Evolutionary conservation across 2,329 filamentous ascomycete genomes (phyloP).

Genomic region (Phoma herbarum): DNA sequence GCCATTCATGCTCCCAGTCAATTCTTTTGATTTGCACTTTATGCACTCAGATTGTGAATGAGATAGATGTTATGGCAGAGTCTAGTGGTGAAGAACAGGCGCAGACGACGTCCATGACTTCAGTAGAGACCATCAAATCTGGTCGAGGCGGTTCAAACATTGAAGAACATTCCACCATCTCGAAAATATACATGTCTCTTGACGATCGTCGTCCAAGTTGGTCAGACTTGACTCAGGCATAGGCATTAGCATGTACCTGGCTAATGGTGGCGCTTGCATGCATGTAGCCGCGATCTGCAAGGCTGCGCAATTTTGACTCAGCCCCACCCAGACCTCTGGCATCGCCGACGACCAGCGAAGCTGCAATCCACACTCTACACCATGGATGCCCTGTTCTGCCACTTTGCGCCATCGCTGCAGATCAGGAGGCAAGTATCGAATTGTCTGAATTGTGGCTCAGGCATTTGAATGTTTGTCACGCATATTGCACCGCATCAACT

Average conservation of each 20-base stretch:
- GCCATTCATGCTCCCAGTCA: not conserved
- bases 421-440: not conserved
- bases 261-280: conserved; percentile 5
- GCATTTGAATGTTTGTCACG: not conserved
- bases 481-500: not conserved
- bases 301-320: not conserved
- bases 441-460: not conserved
- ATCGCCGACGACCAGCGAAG: not conserved
- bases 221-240: not conserved
- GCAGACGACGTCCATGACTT: not conserved
- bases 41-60: not conserved
- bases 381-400: not conserved
- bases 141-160: not conserved
- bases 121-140: not conserved
- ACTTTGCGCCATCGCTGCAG: not conserved
- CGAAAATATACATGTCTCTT: not conserved
- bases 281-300: not conserved
- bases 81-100: not conserved
- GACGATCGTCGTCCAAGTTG: not conserved
- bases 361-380: not conserved
- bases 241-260: not conserved
- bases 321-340: not conserved
- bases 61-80: not conserved
- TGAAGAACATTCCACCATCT: not conserved
- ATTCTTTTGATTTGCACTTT: not conserved